phyloP scores from a whole-genome alignment of 78 protist genomes.

The Monosiga brevicollis region DNA sequence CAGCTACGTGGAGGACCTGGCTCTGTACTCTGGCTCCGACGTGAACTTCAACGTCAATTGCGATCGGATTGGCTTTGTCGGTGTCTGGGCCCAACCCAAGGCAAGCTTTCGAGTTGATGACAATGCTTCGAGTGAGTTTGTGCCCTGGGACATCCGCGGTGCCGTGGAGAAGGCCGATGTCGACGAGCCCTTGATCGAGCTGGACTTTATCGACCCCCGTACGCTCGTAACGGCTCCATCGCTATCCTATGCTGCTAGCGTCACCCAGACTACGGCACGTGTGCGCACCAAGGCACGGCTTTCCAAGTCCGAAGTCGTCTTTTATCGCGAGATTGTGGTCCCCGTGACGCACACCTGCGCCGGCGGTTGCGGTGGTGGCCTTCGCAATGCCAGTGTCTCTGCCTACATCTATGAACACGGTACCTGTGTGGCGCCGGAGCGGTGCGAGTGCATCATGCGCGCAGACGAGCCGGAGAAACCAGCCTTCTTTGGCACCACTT shows the following conservation, averaged over 20 bases:
- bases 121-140: neutral
- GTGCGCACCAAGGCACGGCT: neutral
- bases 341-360: neutral
- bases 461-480: neutral
- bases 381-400: neutral
- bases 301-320: neutral
- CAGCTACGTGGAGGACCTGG: neutral
- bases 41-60: neutral
- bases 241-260: neutral
- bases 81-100: neutral
- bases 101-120: neutral
- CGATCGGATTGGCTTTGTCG: neutral
- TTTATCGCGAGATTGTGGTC: neutral
- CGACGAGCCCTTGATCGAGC: neutral
- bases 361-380: neutral
- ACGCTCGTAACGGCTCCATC: neutral
- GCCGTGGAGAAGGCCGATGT: neutral
- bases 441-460: neutral
- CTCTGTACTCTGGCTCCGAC: neutral
- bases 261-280: neutral
- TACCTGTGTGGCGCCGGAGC: neutral
- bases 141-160: neutral
- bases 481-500: neutral
- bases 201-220: neutral
- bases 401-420: neutral